Percentiles rank a stretch among this genome's conserved stretches.
phyloP scores from a whole-genome alignment of 2,329 filamentous ascomycete species.

The Fusarium musae region DNA sequence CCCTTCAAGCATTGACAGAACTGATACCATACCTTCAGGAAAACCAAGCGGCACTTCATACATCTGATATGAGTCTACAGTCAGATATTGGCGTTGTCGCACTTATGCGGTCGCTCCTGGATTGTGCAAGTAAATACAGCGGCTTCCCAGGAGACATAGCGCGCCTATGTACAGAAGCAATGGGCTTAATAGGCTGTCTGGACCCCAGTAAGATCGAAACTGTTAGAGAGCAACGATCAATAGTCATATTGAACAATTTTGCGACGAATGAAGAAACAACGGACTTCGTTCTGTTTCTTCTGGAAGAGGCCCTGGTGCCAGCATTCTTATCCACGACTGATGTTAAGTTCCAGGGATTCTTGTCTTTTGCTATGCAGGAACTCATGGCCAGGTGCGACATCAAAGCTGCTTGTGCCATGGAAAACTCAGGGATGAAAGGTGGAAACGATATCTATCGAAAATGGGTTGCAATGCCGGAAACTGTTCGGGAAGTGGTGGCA shows the following conservation, averaged over 20 bases:
- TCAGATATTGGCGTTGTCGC: constrained; percentile 78
- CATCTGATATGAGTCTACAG: constrained; percentile 83
- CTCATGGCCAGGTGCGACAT: constrained; percentile 83
- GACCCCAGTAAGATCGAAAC: constrained; percentile 91
- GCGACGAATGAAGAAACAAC: constrained; percentile 79
- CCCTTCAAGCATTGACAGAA: constrained; percentile 82
- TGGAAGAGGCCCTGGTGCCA: constrained; percentile 89
- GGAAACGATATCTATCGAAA: constrained; percentile 73
- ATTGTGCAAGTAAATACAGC: constrained; percentile 85
- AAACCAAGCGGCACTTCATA: constrained; percentile 83
- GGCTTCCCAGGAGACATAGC: constrained; percentile 74
- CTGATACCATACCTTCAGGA: constrained; percentile 76
- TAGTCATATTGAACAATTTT: constrained; percentile 90
- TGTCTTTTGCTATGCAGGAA: constrained; percentile 95
- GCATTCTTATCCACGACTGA: constrained; percentile 93
- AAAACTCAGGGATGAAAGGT: constrained; percentile 55
- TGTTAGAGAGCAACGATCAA: constrained; percentile 80
- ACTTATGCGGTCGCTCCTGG: constrained; percentile 81
- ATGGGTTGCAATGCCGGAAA: constrained; percentile 82
- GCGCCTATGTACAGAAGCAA: constrained; percentile 79
- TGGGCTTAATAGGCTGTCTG: constrained; percentile 90
- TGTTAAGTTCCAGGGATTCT: constrained; percentile 85
- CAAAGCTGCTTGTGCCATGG: constrained; percentile 62
- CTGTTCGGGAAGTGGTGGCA: constrained; percentile 81
- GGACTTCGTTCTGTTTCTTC: constrained; percentile 84